These are phyloP conservation scores for Cryphonectria parasitica DNA, from an alignment of 2,329 filamentous ascomycete genomes.

Conservation along the genomic window DNA sequence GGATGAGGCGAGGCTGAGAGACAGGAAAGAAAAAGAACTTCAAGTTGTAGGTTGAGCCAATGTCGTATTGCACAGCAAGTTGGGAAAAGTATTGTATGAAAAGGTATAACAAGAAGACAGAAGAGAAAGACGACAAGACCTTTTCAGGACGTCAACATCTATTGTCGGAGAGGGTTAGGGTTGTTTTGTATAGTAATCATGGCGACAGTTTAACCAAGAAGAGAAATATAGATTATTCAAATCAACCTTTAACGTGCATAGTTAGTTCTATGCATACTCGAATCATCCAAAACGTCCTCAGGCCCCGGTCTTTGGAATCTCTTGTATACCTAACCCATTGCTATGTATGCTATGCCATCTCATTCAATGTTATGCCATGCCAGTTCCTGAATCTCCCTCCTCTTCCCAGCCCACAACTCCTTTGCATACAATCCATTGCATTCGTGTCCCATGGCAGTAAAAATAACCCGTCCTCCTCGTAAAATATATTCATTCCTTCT, in stretches of 20 bases:
- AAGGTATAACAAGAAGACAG: not conserved
- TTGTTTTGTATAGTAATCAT: not conserved
- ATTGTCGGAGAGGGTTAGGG: not conserved
- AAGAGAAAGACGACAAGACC: not conserved
- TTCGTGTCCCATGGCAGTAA: not conserved
- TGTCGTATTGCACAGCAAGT: not conserved
- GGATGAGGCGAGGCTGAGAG: not conserved
- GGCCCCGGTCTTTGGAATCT: too few relatives aligned
- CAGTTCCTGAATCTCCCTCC: not conserved
- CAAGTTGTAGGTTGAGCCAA: too few relatives aligned
- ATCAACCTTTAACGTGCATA: too few relatives aligned
- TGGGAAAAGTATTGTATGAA: not conserved
- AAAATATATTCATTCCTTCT: not conserved
- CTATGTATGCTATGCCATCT: not conserved
- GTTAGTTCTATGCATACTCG: too few relatives aligned
- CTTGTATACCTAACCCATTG: not conserved
- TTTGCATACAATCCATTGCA: not conserved
- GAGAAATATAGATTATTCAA: too few relatives aligned
- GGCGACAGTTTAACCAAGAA: too few relatives aligned
- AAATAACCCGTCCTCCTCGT: not conserved
- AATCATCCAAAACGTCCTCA: too few relatives aligned
- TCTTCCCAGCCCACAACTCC: not conserved
- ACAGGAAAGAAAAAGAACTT: too few relatives aligned
- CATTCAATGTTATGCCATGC: not conserved
- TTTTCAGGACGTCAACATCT: not conserved